Conservation (phyloP, 345 rosid genomes). For the Cardamine chenopodiifolia region DNA sequence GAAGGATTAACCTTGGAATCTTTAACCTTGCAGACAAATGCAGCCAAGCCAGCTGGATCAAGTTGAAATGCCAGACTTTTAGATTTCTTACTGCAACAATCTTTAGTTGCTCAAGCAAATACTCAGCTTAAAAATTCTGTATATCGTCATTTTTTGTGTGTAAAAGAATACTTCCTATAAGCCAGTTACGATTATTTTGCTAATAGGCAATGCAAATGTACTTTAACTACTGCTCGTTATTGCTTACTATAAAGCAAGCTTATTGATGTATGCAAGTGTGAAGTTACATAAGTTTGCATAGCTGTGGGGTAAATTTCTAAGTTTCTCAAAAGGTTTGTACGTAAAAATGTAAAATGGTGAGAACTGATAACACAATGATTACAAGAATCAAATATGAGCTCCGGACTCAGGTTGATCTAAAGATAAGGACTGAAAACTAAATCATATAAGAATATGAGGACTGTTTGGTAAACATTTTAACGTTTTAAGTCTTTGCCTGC, state of each 20-base stretch:
- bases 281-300: neutral
- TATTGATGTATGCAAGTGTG: conserved; percentile 10
- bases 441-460: conserved; percentile 9
- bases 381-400: neutral
- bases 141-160: conserved; percentile 32
- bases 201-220: conserved; percentile 23
- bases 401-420: neutral
- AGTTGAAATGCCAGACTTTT: conserved; percentile 29
- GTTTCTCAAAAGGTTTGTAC: neutral
- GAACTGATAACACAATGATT: neutral
- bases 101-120: conserved; percentile 37
- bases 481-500: neutral
- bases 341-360: neutral
- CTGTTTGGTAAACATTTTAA: conserved; percentile 5
- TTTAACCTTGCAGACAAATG: conserved; percentile 43
- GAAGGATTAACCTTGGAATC: conserved; percentile 63
- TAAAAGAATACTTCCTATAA: conserved; percentile 28
- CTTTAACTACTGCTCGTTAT: neutral
- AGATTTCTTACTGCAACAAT: conserved; percentile 23
- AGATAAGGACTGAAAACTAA: neutral
- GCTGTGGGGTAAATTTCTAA: neutral
- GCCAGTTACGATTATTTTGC: conserved; percentile 1
- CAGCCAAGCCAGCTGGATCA: conserved; percentile 48
- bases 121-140: conserved; percentile 34
- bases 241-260: neutral